These are phyloP conservation scores for Yamadazyma friedrichii DNA, from an alignment of 1,139 yeast genomes.

Conservation along the genomic window DNA sequence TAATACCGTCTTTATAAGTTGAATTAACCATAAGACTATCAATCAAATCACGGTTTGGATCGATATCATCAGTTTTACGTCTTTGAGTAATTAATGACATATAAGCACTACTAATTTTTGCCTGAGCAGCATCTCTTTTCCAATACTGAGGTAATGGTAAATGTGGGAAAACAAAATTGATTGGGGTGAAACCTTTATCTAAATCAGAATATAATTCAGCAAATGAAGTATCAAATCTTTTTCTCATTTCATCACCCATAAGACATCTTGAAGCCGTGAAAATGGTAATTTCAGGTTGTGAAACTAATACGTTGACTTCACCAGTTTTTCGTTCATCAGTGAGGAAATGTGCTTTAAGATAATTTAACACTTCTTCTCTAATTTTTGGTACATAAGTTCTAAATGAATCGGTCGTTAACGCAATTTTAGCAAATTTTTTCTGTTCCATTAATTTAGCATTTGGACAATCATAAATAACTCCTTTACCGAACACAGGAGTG, in stretches of 20 bases:
- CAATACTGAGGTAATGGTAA: conserved; percentile 85
- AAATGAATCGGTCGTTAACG: conserved; percentile 85
- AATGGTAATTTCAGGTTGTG: conserved; percentile 94
- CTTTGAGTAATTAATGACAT: conserved; percentile 74
- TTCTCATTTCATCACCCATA: conserved; percentile 89
- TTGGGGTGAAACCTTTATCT: conserved; percentile 95
- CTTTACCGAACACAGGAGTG: conserved; percentile 96
- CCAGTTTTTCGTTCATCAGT: conserved; percentile 45
- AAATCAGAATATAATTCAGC: conserved; percentile 86
- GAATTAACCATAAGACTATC: conserved; percentile 82
- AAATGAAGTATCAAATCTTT: conserved; percentile 75
- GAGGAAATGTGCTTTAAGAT: conserved; percentile 52
- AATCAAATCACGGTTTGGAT: conserved; percentile 79
- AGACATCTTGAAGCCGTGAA: conserved; percentile 93
- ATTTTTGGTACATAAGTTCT: conserved; percentile 84
- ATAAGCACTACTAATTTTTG: conserved; percentile 74
- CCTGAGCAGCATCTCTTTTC: conserved; percentile 86
- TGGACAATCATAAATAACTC: conserved; percentile 96
- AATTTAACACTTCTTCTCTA: conserved; percentile 69
- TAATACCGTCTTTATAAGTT: conserved; percentile 87
- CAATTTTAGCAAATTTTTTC: conserved; percentile 91
- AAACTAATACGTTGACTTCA: conserved; percentile 66
- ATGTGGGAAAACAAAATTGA: conserved; percentile 93
- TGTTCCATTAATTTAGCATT: conserved; percentile 95
- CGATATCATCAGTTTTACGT: conserved; percentile 70